Evolutionary conservation across 192 early-diverging fungal genomes (phyloP).

Genomic region (Pilobolus umbonatus): DNA sequence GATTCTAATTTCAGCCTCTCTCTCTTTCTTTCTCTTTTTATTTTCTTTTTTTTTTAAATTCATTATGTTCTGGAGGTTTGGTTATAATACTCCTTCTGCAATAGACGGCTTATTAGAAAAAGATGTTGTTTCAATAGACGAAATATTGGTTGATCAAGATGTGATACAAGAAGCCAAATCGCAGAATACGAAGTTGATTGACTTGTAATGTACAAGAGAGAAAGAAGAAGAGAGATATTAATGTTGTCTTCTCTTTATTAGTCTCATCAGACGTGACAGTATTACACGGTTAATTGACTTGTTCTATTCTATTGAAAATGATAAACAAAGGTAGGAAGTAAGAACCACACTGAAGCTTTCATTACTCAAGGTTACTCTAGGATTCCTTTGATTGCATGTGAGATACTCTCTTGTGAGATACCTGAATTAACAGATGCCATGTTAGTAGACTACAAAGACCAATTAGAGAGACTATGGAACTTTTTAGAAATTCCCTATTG

Average conservation of each 20-base stretch:
- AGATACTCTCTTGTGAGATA: slow-evolving; percentile 15
- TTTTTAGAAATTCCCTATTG: slow-evolving; percentile 5
- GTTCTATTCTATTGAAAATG: slow-evolving; percentile 6
- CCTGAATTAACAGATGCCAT: slow-evolving; percentile 17
- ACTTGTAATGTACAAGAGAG: slow-evolving; percentile 52
- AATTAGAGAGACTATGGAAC: slow-evolving; percentile 3
- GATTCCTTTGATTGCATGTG: slow-evolving; percentile 13
- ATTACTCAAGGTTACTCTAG: neutral
- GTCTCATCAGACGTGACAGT: slow-evolving; percentile 3
- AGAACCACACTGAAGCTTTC: neutral
- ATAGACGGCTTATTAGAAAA: slow-evolving; percentile 91
- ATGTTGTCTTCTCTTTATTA: neutral
- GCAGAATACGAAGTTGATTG: slow-evolving; percentile 86
- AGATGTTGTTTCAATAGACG: slow-evolving; percentile 83
- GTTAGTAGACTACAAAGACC: slow-evolving; percentile 8
- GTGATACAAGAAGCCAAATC: slow-evolving; percentile 93
- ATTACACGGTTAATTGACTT: neutral
- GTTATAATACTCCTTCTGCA: slow-evolving; percentile 83
- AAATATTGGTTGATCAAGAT: slow-evolving; percentile 88
- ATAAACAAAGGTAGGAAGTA: slow-evolving; percentile 6
- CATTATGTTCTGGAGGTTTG: slow-evolving; percentile 91
- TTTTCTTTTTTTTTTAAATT: neutral
- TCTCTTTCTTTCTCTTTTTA: neutral
- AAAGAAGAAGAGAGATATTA: neutral
- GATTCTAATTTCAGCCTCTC: neutral